phyloP scores from a whole-genome alignment of 768 basidiomycete genomes.

The Hericium coralloides region DNA sequence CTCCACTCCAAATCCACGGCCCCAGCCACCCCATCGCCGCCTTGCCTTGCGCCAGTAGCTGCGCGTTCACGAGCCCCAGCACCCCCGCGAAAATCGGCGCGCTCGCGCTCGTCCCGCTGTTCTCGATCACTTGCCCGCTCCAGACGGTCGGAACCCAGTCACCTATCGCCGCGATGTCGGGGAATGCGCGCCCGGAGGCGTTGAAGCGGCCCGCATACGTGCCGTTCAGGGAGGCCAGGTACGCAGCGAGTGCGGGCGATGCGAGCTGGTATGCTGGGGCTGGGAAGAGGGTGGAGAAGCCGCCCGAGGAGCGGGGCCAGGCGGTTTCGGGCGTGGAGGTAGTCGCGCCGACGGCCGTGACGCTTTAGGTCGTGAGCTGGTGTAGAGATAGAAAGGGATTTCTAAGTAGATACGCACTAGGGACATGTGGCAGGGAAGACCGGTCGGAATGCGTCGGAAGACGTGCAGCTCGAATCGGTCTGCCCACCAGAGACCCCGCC shows the following conservation, averaged over 20 bases:
- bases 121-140: background rate
- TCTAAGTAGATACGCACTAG: conserved; percentile 15
- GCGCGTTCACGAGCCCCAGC: conserved; percentile 21
- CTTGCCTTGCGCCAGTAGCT: conserved; percentile 17
- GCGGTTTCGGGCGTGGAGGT: conserved; percentile 6
- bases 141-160: conserved; percentile 8
- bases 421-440: conserved; percentile 19
- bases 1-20: conserved; percentile 18
- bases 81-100: conserved; percentile 20
- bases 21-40: conserved; percentile 22
- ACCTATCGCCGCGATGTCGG: conserved; percentile 14
- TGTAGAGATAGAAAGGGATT: no score
- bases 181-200: conserved; percentile 11
- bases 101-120: conserved; percentile 16
- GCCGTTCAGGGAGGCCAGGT: conserved; percentile 6
- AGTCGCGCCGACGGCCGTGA: background rate
- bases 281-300: conserved; percentile 16
- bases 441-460: conserved; percentile 24
- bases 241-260: conserved; percentile 7
- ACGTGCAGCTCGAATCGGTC: conserved; percentile 20
- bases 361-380: background rate
- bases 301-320: conserved; percentile 10
- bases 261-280: conserved; percentile 6
- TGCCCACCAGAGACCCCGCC: conserved; percentile 27
- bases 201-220: conserved; percentile 12